Conservation (phyloP, 768 basidiomycete species). For the Flagelloscypha sp. region DNA sequence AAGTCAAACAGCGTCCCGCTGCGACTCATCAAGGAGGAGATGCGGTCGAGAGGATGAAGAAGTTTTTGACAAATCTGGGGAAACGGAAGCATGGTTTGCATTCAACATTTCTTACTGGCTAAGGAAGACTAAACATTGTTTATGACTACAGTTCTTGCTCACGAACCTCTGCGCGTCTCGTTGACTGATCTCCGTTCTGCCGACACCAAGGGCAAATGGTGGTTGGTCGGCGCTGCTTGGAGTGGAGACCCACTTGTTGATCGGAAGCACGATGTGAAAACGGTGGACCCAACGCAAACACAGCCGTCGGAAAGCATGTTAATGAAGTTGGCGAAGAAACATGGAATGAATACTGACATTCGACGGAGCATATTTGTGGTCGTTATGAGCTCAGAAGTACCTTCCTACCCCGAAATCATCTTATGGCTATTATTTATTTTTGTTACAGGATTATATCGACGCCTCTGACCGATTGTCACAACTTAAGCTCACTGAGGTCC, state of each 20-base stretch:
- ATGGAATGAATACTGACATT: constrained; percentile 99
- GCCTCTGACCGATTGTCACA: constrained; percentile 86
- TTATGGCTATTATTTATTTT: no score
- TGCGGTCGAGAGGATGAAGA: constrained; percentile 80
- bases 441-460: constrained; percentile 82
- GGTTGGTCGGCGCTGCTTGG: constrained; percentile 97
- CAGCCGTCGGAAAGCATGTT: constrained; percentile 35
- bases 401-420: constrained; percentile 22
- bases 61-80: constrained; percentile 65
- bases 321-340: constrained; percentile 76
- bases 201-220: constrained; percentile 92
- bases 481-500: constrained; percentile 76
- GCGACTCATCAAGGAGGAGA: constrained; percentile 67
- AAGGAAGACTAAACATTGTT: no score
- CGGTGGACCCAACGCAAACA: constrained; percentile 18
- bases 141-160: constrained; percentile 52
- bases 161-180: constrained; percentile 82
- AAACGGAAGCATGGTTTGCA: constrained; percentile 71
- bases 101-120: no score
- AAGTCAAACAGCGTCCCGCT: constrained; percentile 51
- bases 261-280: constrained; percentile 33
- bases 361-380: constrained; percentile 86
- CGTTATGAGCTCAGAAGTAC: constrained; percentile 90
- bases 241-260: constrained; percentile 85
- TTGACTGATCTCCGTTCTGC: constrained; percentile 79